Evolutionary conservation across 768 basidiomycete genomes (phyloP), one percentile per base, ranked within the genome.

Genomic region (Agrocybe pediades): DNA sequence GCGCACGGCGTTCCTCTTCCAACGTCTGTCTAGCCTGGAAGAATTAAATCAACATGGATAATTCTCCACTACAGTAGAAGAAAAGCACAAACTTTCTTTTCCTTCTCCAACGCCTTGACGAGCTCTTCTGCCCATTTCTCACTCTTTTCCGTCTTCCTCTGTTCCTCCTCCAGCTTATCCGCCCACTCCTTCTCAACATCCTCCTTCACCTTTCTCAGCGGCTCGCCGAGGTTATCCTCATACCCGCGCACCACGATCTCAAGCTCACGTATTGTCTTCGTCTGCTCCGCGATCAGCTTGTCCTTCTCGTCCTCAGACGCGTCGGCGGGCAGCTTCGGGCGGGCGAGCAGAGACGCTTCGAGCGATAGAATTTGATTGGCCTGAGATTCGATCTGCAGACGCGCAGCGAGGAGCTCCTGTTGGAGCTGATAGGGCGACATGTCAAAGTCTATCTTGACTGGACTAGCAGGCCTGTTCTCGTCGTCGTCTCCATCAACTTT

Each of bases 351-450:
- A 0, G 91, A 83, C 0, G 83, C 85, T 67, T 95, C 90, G 2
- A 96, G 79, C 0, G 91, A 89, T 2, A 93, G 77, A 44, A 96
- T 92, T 61, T 95, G 91, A 6, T 81, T 86, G 0, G 86, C 80
- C 62, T 96, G 93, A 0, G 88, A 82, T 40, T 93, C 88, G 29
- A 96, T 70, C 58, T 94, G 83, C 17, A 85, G 80, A 23, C 89
- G 81, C 1, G 92, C 85, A 0, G 85, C 77, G 16, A 95, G 84
- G 16, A 96, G 81, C 56, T 95, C 91, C 76, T 95, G 90, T 73
- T 95, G 92, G 1, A 96, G 88, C 74, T 93, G 87, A 57, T 92
- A 92, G 2, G 91, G 89, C 0, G 90, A 84, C 84, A 90, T 85
- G 65, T 94, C 90, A 61, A 93, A 95, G 67, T 95, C 91, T 26